Base-by-base conservation (phyloP, 768 basidiomycete species). In the Cyathus striatus region DNA sequence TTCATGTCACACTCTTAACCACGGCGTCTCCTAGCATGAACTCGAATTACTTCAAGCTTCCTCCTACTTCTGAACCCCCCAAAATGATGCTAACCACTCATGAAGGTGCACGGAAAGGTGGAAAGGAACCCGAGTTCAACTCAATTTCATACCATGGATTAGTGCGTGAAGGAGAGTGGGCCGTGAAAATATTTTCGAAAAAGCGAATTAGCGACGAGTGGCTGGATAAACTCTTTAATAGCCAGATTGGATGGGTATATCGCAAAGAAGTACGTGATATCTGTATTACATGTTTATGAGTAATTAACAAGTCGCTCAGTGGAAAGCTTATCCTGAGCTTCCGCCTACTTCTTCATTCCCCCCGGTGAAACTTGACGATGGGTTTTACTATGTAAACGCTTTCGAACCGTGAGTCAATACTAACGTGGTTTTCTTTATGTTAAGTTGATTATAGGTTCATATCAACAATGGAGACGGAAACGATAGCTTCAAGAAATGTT, bases 391-490 rank as follows among this genome's bases (percentile, higher is more conserved):
- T 54, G 83, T 92, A 36, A 95, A 93, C 50, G 80, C 88, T 1
- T 87, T 96, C 49, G 95, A 98, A 66, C 83, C 90, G 79, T 87
- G 65, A 55, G 83, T 77, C 10, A n/a, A 41, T 36, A 12, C 41
- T 38, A 42, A 40, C 36, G 32, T 21, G 30, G 36, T 14, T 24
- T 22, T 44, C 46, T 21, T 16, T n/a, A 14, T 32, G 17, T 35
- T 27, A 46, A 35, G 43, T 38, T 39, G 27, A 21, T 34, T 48
- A 7, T 46, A 88, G 87, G 23, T 78, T 90, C 52, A 86, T 93
- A 36, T 88, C 83, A 12, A 91, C 90, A 5, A 96, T 97, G 94
- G 94, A 97, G 62, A 94, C 92, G 0, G 83, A 93, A 63, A 91
- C 89, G 0, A 60, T 95, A 23, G 74, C 89, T 0, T 79, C 88